These are phyloP conservation scores for Kwoniella shivajii DNA, from an alignment of 1,284 basidiomycete species.

Conservation along the genomic window DNA sequence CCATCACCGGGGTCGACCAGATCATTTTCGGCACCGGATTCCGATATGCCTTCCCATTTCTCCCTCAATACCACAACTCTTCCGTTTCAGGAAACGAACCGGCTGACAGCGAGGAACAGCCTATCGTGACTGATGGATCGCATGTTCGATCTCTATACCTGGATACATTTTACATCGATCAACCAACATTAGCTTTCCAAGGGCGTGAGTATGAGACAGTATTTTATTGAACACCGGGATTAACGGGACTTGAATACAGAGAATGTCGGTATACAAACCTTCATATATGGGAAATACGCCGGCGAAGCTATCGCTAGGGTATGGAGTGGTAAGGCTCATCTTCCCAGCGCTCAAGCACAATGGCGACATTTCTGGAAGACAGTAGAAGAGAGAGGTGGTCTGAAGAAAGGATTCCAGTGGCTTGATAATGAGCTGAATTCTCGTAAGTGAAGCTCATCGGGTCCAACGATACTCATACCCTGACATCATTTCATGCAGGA, in stretches of 20 bases:
- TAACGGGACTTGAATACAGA: conserved; percentile 1
- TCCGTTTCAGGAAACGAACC: neutral
- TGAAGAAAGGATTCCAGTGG: conserved; percentile 19
- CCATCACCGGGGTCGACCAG: conserved; percentile 14
- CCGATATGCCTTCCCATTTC: conserved; percentile 22
- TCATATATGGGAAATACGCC: conserved; percentile 18
- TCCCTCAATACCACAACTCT: conserved; percentile 19
- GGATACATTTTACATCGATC: conserved; percentile 20
- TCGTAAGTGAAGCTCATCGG: conserved; percentile 6
- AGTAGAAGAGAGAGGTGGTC: conserved; percentile 16
- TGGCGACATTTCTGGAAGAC: conserved; percentile 15
- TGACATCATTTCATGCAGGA: neutral
- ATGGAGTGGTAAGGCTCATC: conserved; percentile 14
- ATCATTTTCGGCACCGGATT: conserved; percentile 23
- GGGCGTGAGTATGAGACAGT: conserved; percentile 11
- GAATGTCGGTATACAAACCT: conserved; percentile 21
- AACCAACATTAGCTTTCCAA: conserved; percentile 24
- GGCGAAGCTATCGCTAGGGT: conserved; percentile 16
- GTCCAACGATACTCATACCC: neutral
- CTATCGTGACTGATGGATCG: conserved; percentile 18
- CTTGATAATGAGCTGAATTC: conserved; percentile 2
- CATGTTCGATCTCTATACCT: conserved; percentile 13
- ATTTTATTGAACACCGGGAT: neutral
- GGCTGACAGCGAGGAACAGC: conserved; percentile 11
- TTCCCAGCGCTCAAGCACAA: conserved; percentile 3